Evolutionary conservation across 805 yeast species (phyloP), one percentile per base, ranked within the genome.

Genomic region (Starmerella roubikii): DNA sequence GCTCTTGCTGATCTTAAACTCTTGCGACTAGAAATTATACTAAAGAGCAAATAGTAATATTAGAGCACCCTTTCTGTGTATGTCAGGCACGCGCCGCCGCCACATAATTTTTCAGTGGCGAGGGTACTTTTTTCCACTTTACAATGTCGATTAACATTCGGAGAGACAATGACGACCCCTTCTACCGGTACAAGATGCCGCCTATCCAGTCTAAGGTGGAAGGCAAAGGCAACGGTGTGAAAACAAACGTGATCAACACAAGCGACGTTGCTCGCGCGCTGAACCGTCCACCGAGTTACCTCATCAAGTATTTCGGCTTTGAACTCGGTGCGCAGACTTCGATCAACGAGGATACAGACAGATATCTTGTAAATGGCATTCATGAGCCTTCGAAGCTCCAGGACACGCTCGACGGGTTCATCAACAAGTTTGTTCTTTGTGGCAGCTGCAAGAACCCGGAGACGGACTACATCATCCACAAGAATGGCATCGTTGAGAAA

Each of bases 151-250:
- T 88, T 58, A 88, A 91, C 64, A 88, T 91, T 55, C 78, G 94
- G 63, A 85, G 98, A 69, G 95, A 85, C 57, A 91, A 88, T 69
- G 76, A 80, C 56, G 98, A 91, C 68, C 96, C 96, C 32, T 91
- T 91, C 63, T 91, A 91, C 76, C 94, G 98, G 69, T 91, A 91
- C 66, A 91, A 91, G 69, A 91, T 91, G 98, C 98, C 98, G 58
- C 80, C 93, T 31, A 78, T 91, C 64, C 93, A 82, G 66, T 82
- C 95, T 52, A 91, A 91, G 71, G 83, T 83, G 50, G 97, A 91
- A 67, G 98, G 98, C 62, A 75, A 94, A 60, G 98, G 98, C 68
- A 91, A 91, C 67, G 98, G 98, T 76, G 91, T 91, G 65, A 86
- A 85, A 62, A 91, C 98, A 19, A 93, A 88, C 39, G 78, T 91